Conservation (phyloP, 1,284 basidiomycete genomes). For the Cutaneotrichosporon arboriforme region DNA sequence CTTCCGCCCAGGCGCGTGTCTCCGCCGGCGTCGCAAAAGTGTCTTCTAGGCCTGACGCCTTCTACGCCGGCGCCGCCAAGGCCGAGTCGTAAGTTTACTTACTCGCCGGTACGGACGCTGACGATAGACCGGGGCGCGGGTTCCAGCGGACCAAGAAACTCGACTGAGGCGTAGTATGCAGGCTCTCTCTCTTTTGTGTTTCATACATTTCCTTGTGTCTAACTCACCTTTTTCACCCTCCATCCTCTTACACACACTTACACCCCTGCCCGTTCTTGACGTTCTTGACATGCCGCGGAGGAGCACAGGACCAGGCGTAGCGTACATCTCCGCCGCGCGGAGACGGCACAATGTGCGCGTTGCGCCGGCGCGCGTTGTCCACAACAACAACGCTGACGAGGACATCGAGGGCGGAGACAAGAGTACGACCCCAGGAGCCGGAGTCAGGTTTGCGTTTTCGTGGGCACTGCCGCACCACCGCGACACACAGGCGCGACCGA, state of each 20-base stretch:
- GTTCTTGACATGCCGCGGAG: neutral
- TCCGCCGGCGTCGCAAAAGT: neutral
- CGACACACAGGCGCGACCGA: too few relatives aligned
- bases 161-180: slow-evolving; percentile 1
- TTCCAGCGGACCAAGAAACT: slow-evolving; percentile 20
- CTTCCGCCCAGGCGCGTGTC: neutral
- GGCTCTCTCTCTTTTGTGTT: neutral
- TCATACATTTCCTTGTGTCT: neutral
- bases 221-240: too few relatives aligned
- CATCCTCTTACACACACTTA: too few relatives aligned
- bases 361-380: too few relatives aligned
- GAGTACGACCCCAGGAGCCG: too few relatives aligned
- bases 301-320: neutral
- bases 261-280: neutral
- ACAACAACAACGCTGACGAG: too few relatives aligned
- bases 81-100: slow-evolving; percentile 8
- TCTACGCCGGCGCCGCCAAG: neutral
- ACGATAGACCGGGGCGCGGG: slow-evolving; percentile 7
- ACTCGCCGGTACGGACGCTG: neutral
- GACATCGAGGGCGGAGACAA: too few relatives aligned
- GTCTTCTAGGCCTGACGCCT: neutral
- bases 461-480: too few relatives aligned
- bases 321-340: slow-evolving; percentile 7
- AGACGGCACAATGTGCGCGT: slow-evolving; percentile 1
- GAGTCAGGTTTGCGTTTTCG: too few relatives aligned